A percentile compares a stretch with the other conserved stretches of the same genome.
phyloP scores from a whole-genome alignment of 2,329 filamentous ascomycete species.

The Colletotrichum tropicicola region DNA sequence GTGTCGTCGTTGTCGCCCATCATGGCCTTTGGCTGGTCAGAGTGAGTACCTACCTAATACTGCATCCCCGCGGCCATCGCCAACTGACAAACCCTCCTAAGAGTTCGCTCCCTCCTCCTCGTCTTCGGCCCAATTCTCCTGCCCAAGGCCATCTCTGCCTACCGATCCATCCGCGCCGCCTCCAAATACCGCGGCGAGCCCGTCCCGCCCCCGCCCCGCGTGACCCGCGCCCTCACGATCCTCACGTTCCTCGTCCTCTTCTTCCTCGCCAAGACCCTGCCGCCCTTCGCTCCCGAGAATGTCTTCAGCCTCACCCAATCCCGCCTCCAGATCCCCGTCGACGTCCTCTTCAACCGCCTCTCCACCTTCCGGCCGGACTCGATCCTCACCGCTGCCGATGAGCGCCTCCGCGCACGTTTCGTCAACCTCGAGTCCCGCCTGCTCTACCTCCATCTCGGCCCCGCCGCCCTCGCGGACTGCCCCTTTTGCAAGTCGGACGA shows the following conservation, averaged over 20 bases:
- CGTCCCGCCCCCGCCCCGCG: slow-evolving; percentile 64
- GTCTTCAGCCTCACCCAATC: slow-evolving; percentile 82
- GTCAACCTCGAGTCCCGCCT: slow-evolving; percentile 76
- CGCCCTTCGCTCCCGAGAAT: slow-evolving; percentile 78
- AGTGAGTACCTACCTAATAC: slow-evolving; percentile 11
- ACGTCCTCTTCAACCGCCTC: slow-evolving; percentile 85
- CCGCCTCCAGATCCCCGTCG: slow-evolving; percentile 84
- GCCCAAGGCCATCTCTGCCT: slow-evolving; percentile 71
- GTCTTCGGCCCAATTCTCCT: slow-evolving; percentile 78
- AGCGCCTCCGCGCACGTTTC: slow-evolving; percentile 73
- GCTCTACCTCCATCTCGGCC: slow-evolving; percentile 86
- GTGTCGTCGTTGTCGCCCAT: slow-evolving; percentile 2
- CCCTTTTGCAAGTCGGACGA: slow-evolving; percentile 84
- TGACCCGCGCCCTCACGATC: slow-evolving; percentile 66
- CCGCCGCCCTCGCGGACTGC: slow-evolving; percentile 76
- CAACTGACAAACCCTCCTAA: slow-evolving; percentile 34
- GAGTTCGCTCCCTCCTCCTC: slow-evolving; percentile 63
- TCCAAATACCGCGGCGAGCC: slow-evolving; percentile 53
- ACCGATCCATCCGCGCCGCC: slow-evolving; percentile 62
- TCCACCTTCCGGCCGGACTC: slow-evolving; percentile 58
- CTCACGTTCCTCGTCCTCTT: slow-evolving; percentile 59
- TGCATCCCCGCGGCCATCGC: neutral
- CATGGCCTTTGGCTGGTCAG: slow-evolving; percentile 35
- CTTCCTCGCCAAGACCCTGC: slow-evolving; percentile 68
- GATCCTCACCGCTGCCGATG: slow-evolving; percentile 66